Evolutionary conservation across 495 filamentous ascomycete genomes (phyloP).

Genomic region (Achaetomiella virescens): DNA sequence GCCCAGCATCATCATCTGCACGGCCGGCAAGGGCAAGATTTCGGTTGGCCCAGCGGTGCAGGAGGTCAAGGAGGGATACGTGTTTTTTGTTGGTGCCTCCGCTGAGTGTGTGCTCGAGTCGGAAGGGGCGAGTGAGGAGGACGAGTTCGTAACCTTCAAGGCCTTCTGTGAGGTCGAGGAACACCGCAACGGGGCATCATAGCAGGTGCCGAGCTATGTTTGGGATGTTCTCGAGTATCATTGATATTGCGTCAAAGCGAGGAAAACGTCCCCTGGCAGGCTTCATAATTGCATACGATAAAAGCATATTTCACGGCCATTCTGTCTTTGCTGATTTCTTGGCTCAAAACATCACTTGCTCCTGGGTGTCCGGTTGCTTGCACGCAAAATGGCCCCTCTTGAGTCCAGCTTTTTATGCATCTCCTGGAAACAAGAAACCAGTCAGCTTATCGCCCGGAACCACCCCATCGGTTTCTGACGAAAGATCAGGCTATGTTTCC

Average conservation of each 20-base stretch:
- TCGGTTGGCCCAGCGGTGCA: constrained; percentile 68
- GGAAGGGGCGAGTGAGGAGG: constrained; percentile 44
- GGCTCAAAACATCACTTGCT: too few species aligned
- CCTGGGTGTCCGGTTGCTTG: too few species aligned
- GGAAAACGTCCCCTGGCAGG: too few species aligned
- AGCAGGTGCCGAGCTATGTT: neutral
- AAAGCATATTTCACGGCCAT: too few species aligned
- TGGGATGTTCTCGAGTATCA: too few species aligned
- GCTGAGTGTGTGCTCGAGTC: constrained; percentile 78
- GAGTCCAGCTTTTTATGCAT: neutral
- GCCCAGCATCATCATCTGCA: constrained; percentile 89
- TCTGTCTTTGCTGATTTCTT: neutral
- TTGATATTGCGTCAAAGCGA: too few species aligned
- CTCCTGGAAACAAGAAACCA: neutral
- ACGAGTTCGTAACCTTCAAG: constrained; percentile 81
- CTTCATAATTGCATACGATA: too few species aligned
- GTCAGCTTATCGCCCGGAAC: neutral
- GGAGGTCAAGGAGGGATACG: constrained; percentile 63
- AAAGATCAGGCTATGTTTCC: neutral
- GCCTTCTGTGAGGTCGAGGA: constrained; percentile 83
- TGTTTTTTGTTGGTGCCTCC: constrained; percentile 90
- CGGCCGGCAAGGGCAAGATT: constrained; percentile 71
- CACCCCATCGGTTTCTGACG: neutral
- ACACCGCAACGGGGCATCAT: constrained; percentile 23
- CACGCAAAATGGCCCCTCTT: too few species aligned